phyloP scores from a whole-genome alignment of 805 yeast species.

The Candida endomychidarum region DNA sequence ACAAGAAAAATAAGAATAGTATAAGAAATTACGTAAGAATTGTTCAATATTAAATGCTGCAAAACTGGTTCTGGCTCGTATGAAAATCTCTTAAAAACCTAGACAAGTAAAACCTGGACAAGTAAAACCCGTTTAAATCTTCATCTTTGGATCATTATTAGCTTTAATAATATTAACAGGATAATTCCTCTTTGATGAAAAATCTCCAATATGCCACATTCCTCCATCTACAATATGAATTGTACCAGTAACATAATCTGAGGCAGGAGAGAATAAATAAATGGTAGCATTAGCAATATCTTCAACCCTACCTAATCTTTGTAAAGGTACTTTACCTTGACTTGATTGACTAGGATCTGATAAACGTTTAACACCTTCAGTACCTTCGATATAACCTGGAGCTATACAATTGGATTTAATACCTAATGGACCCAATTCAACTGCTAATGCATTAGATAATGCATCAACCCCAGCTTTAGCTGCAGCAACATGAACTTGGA shows the following conservation, averaged over 20 bases:
- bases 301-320: conserved; percentile 62
- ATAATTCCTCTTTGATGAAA: conserved; percentile 22
- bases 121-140: too few relatives aligned
- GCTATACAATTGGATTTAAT: conserved; percentile 81
- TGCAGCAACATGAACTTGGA: conserved; percentile 86
- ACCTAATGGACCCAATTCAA: conserved; percentile 89
- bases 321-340: conserved; percentile 55
- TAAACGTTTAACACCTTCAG: conserved; percentile 79
- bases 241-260: conserved; percentile 75
- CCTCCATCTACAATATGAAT: conserved; percentile 87
- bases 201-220: conserved; percentile 69
- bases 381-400: conserved; percentile 83
- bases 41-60: too few relatives aligned
- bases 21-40: too few relatives aligned
- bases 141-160: conserved; percentile 8
- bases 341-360: conserved; percentile 27
- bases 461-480: conserved; percentile 98
- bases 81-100: too few relatives aligned
- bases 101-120: too few relatives aligned
- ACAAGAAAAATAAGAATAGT: too few relatives aligned
- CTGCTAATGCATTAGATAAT: conserved; percentile 76
- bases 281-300: conserved; percentile 90
- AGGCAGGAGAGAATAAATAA: conserved; percentile 79
- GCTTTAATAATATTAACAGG: conserved; percentile 28
- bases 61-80: too few relatives aligned